Conservation (phyloP, 2,329 filamentous ascomycete genomes). For the Colletotrichum acutatum region DNA sequence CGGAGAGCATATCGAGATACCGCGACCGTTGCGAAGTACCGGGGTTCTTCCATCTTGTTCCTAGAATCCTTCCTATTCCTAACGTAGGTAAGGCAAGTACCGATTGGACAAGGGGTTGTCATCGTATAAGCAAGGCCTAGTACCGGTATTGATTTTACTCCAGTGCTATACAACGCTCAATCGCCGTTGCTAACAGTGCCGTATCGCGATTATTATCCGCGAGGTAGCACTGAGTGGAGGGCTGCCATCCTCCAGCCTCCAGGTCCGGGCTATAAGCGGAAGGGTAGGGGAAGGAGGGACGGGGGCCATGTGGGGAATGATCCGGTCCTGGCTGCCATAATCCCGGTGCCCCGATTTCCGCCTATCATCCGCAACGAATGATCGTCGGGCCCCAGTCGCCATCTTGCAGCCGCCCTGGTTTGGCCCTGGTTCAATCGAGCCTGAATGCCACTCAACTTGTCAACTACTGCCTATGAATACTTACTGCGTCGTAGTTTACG, state of each 20-base stretch:
- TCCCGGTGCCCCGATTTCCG: slow-evolving; percentile 3
- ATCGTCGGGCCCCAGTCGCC: slow-evolving; percentile 8
- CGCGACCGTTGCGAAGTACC: not conserved
- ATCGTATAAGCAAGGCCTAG: no score
- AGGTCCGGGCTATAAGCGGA: not conserved
- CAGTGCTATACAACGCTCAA: not conserved
- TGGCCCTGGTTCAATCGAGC: not conserved
- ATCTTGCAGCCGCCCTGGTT: slow-evolving; percentile 4
- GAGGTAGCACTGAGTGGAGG: not conserved
- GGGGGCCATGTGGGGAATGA: slow-evolving; percentile 12
- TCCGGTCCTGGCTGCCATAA: slow-evolving; percentile 17
- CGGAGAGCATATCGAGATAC: not conserved
- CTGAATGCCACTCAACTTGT: not conserved
- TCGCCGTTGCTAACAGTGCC: not conserved
- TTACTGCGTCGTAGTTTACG: not conserved
- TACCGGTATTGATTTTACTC: no score
- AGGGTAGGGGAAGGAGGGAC: not conserved
- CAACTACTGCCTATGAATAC: no score
- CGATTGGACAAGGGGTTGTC: not conserved
- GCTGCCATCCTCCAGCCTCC: not conserved
- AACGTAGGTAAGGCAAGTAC: no score
- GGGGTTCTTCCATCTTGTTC: no score
- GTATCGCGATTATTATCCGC: not conserved
- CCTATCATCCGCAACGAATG: slow-evolving; percentile 2
- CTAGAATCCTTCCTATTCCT: no score